Base-by-base conservation (phyloP, 164 flowering plant species). In the Malania oleifera region DNA sequence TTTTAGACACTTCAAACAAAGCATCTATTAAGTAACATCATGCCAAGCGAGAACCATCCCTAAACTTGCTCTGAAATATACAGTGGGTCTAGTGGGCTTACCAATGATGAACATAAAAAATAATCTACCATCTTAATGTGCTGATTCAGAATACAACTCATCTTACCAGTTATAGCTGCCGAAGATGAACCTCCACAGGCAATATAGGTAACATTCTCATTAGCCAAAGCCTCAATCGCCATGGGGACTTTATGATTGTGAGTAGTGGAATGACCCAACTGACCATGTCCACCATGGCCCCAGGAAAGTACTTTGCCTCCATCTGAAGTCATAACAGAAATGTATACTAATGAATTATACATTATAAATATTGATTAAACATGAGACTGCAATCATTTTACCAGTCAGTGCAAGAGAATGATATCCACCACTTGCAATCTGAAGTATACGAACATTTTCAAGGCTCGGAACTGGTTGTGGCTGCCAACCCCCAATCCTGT, bases 271-370 rank as follows among this genome's bases (percentile, higher is more conserved):
- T 43, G 46, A 17, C 46, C 46, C 18, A 43, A n/a, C 46, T 43
- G 46, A 43, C 46, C 46, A 43, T 43, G 46, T 43, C 46, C 46
- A 18, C 46, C 46, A 43, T 43, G 46, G 12, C 46, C 46, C 46
- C 46, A 43, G 20, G 46, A 43, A 17, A 43, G 22, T 6, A 43
- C 46, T 18, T 43, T 43, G 7, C 46, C 46, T 43, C 9, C 46
- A 17, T 43, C 46, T 43, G 46, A n/a, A 43, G 18, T 43, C 5
- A 43, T 18, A 17, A 18, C 46, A 43, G 18, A 6, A 43, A 1
- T 43, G 46, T 0, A 7, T 7, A 34, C 20, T 5, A 43, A 17
- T 43, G 12, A 17, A 5, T 12, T 0, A 5, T 17, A 17, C 5
- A 2, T 17, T 22, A 43, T 4, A 17, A 7, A 10, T 0, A 43